phyloP scores from a whole-genome alignment of 2,329 filamentous ascomycete species.

The Microcyclospora pomicola region DNA sequence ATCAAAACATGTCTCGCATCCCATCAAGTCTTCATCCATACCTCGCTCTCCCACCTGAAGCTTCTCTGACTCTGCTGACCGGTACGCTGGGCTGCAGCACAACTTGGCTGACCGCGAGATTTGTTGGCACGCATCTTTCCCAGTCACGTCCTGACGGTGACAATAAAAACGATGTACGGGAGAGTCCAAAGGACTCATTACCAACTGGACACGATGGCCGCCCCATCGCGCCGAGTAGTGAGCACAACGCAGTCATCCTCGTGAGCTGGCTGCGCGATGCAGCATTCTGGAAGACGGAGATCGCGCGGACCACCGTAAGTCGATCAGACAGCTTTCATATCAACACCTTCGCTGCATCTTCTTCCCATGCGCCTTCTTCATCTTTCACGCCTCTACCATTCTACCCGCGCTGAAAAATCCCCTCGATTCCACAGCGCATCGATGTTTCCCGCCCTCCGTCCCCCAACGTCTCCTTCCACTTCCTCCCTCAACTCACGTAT shows the following conservation, averaged over 20 bases:
- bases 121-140: slow-evolving; percentile 34
- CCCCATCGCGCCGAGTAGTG: no score
- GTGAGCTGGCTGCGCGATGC: slow-evolving; percentile 72
- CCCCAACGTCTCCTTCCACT: no score
- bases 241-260: slow-evolving; percentile 43
- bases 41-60: slow-evolving; percentile 42
- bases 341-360: background rate
- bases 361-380: background rate
- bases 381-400: no score
- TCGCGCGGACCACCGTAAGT: slow-evolving; percentile 14
- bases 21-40: slow-evolving; percentile 54
- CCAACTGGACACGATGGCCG: no score
- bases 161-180: slow-evolving; percentile 11
- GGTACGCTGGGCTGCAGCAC: slow-evolving; percentile 41
- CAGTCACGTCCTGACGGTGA: background rate
- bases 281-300: slow-evolving; percentile 63
- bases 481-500: no score
- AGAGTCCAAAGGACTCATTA: slow-evolving; percentile 6
- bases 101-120: slow-evolving; percentile 44
- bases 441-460: slow-evolving; percentile 2
- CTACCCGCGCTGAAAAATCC: no score
- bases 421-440: slow-evolving; percentile 1
- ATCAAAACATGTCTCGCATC: slow-evolving; percentile 26
- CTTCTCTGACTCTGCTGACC: slow-evolving; percentile 53
- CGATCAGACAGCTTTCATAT: background rate